Conservation (phyloP, 2,329 filamentous ascomycete genomes). For the Trichophyton equinum region DNA sequence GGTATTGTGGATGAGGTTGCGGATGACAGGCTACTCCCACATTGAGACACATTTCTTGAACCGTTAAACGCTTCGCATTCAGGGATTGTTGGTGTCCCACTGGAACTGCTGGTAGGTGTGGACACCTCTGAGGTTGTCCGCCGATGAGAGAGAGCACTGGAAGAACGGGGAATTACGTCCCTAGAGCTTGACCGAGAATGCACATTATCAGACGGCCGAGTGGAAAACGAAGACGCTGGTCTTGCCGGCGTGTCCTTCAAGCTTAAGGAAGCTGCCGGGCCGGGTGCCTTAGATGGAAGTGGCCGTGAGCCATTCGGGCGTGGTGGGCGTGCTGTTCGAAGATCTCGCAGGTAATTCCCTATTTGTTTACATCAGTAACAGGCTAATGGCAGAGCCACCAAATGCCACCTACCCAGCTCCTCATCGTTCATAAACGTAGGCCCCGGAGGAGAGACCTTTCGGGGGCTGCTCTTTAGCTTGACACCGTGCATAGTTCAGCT, state of each 20-base stretch:
- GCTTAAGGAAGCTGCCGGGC: slow-evolving; percentile 18
- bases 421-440: slow-evolving; percentile 36
- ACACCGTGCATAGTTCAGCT: not conserved
- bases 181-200: slow-evolving; percentile 14
- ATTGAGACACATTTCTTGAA: slow-evolving; percentile 27
- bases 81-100: slow-evolving; percentile 5
- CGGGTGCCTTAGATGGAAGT: slow-evolving; percentile 38
- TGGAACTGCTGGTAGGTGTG: slow-evolving; percentile 11
- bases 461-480: slow-evolving; percentile 22
- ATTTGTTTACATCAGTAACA: not conserved
- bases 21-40: slow-evolving; percentile 7
- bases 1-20: slow-evolving; percentile 23
- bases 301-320: slow-evolving; percentile 51
- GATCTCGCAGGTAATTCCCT: slow-evolving; percentile 49
- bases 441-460: slow-evolving; percentile 36
- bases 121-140: slow-evolving; percentile 21
- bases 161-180: slow-evolving; percentile 24
- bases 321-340: slow-evolving; percentile 44
- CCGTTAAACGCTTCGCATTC: slow-evolving; percentile 10
- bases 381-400: not conserved
- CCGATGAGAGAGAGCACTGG: slow-evolving; percentile 32
- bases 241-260: slow-evolving; percentile 27
- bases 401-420: slow-evolving; percentile 32
- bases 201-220: slow-evolving; percentile 16
- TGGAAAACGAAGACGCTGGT: slow-evolving; percentile 33